Evolutionary conservation across 331 rosid genomes (phyloP).

Genomic region (Erythrophleum ivorense): DNA sequence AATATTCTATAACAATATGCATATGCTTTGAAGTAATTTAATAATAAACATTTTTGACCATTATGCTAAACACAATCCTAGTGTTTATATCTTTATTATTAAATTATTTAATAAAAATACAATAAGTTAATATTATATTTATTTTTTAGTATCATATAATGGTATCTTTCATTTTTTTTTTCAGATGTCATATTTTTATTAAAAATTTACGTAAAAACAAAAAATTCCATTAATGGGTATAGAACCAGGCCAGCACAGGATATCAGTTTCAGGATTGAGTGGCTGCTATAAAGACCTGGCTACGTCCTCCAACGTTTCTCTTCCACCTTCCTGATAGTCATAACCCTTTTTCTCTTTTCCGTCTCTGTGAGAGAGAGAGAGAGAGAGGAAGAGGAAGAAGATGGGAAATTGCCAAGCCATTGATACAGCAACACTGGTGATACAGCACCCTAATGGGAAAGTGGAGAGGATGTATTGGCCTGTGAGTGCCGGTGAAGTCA

Average conservation of each 20-base stretch:
- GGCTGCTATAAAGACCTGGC: constrained; percentile 51
- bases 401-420: constrained; percentile 98
- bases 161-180: too few species aligned
- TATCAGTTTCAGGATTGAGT: constrained; percentile 25
- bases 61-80: too few species aligned
- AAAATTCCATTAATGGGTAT: background rate
- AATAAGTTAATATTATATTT: too few species aligned
- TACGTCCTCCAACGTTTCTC: constrained; percentile 41
- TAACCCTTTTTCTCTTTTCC: too few species aligned
- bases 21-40: too few species aligned
- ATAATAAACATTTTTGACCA: too few species aligned
- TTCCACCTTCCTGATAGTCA: constrained; percentile 34
- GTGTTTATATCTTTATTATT: too few species aligned
- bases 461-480: constrained; percentile 75
- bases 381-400: background rate
- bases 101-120: too few species aligned
- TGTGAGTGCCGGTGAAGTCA: constrained; percentile 77
- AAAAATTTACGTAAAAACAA: background rate
- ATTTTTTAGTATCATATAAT: too few species aligned
- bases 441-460: constrained; percentile 90
- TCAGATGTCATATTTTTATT: too few species aligned
- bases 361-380: too few species aligned
- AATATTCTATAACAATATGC: too few species aligned
- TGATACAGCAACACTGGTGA: constrained; percentile 87
- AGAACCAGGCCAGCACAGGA: background rate